A percentile compares a stretch with the other conserved stretches of the same genome.
These are phyloP conservation scores for Phialocephala subalpina DNA, from an alignment of 2,329 filamentous ascomycete genomes.

Conservation along the genomic window DNA sequence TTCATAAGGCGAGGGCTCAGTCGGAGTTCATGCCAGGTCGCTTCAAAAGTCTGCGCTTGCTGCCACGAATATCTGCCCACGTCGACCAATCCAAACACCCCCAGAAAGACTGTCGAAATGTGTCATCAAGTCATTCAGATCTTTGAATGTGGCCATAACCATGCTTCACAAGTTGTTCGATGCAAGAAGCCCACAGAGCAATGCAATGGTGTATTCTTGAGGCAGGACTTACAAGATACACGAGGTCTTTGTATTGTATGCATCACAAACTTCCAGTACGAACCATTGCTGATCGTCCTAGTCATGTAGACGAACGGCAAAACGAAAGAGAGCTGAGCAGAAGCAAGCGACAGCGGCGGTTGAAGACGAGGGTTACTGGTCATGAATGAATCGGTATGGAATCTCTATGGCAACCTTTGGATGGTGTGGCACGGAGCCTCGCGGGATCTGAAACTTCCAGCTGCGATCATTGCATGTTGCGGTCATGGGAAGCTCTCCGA, in stretches of 20 bases:
- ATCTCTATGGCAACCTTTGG: not conserved
- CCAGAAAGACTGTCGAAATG: conserved; percentile 26
- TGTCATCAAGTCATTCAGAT: conserved; percentile 41
- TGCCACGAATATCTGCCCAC: not conserved
- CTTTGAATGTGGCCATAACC: conserved; percentile 39
- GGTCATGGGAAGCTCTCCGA: too few species aligned
- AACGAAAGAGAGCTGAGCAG: conserved; percentile 14
- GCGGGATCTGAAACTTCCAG: too few species aligned
- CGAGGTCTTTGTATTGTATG: conserved; percentile 34
- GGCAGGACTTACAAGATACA: conserved; percentile 36
- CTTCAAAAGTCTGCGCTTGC: not conserved
- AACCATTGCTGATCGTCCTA: conserved; percentile 21
- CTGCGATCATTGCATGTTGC: too few species aligned
- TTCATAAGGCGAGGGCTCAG: not conserved
- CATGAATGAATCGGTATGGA: conserved; percentile 16
- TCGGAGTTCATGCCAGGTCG: too few species aligned
- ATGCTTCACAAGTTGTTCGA: conserved; percentile 25
- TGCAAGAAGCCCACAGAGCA: conserved; percentile 32
- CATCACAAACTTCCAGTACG: not conserved
- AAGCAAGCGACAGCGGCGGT: conserved; percentile 13
- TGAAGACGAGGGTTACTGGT: conserved; percentile 37
- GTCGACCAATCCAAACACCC: not conserved
- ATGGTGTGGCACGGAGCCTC: not conserved
- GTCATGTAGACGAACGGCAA: conserved; percentile 31
- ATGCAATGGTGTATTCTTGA: conserved; percentile 38